Conservation (phyloP, 768 basidiomycete species). For the Boletus patriciae region DNA sequence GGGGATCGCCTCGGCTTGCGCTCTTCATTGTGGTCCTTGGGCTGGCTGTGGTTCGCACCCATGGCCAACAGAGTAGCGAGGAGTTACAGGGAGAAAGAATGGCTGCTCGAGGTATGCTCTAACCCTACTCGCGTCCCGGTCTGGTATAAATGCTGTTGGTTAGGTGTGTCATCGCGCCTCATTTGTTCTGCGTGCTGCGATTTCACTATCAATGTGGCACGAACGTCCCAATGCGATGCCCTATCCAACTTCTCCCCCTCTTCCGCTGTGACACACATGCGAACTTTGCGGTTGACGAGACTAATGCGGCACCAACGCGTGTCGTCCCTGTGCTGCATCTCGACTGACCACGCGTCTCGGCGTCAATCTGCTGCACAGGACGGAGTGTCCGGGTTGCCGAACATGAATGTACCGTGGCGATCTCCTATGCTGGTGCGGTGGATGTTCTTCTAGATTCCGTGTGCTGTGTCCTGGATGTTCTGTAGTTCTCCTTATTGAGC, state of each 20-base stretch:
- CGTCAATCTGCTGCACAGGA: conserved; percentile 12
- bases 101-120: conserved; percentile 1
- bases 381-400: neutral
- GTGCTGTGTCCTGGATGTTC: conserved; percentile 13
- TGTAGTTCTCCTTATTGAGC: neutral
- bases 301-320: conserved; percentile 14
- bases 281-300: conserved; percentile 1
- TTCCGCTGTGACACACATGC: conserved; percentile 17
- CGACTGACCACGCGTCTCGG: conserved; percentile 5
- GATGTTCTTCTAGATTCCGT: conserved; percentile 6
- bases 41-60: conserved; percentile 31
- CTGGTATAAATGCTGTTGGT: conserved; percentile 22
- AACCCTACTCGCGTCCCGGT: conserved; percentile 16
- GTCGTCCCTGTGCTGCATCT: conserved; percentile 11
- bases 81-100: neutral
- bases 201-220: conserved; percentile 16
- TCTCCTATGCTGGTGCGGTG: neutral
- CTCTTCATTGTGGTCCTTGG: conserved; percentile 22
- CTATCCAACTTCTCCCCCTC: conserved; percentile 9
- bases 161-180: conserved; percentile 26
- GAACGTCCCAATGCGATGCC: conserved; percentile 18
- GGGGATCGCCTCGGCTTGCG: conserved; percentile 25
- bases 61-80: conserved; percentile 8
- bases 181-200: conserved; percentile 30
- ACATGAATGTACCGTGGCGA: neutral